These are phyloP conservation scores for Serendipita vermifera DNA, from an alignment of 768 basidiomycete species.

Conservation along the genomic window DNA sequence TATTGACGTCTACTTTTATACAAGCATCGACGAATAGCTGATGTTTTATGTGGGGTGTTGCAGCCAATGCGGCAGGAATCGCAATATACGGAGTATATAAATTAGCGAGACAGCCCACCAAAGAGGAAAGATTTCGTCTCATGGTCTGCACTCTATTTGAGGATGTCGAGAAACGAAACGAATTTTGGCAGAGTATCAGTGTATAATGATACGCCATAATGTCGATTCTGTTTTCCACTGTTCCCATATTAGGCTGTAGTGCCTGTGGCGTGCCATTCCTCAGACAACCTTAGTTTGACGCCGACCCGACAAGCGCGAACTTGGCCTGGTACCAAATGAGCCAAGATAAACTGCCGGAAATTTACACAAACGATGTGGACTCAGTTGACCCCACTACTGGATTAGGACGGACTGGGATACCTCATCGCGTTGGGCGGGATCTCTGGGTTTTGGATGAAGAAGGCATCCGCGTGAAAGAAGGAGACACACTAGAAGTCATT, in stretches of 20 bases:
- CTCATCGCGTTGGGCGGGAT: background rate
- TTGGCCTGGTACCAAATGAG: too few species aligned
- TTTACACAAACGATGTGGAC: background rate
- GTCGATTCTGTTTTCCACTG: too few species aligned
- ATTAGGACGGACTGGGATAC: background rate
- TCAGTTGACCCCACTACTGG: too few species aligned
- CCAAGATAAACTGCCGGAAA: too few species aligned
- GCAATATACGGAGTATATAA: background rate
- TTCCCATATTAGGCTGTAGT: too few species aligned
- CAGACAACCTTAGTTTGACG: too few species aligned
- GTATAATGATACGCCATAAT: too few species aligned
- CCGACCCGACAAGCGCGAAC: too few species aligned
- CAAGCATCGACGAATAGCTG: too few species aligned
- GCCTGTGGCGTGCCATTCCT: too few species aligned
- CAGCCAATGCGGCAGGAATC: background rate
- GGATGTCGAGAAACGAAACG: background rate
- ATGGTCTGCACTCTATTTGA: background rate
- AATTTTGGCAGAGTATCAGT: background rate
- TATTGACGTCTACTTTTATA: too few species aligned
- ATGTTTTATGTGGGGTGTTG: background rate
- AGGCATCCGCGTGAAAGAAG: background rate
- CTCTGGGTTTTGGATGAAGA: background rate
- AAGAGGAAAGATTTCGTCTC: background rate
- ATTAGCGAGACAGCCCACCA: background rate
- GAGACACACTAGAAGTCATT: slow-evolving; percentile 3